phyloP scores from a whole-genome alignment of 257 asterid species.

The Solanum virginianum region DNA sequence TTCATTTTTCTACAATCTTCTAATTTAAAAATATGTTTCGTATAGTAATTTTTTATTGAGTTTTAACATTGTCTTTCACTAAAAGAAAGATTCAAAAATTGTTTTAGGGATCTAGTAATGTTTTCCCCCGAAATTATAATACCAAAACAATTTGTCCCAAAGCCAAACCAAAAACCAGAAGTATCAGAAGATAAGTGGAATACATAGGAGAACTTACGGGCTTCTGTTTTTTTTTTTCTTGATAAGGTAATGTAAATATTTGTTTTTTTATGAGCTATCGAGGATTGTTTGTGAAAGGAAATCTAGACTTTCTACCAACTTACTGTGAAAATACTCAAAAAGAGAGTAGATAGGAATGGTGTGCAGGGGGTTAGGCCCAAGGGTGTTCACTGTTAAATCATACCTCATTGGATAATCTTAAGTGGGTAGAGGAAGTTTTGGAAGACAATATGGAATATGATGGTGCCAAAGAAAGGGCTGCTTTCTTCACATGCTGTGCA shows the following conservation, averaged over 20 bases:
- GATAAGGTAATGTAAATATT: background rate
- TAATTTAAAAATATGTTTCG: background rate
- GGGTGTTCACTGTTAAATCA: background rate
- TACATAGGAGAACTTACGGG: background rate
- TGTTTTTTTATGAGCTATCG: background rate
- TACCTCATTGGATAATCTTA: background rate
- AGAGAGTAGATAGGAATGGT: background rate
- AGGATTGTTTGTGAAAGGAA: background rate
- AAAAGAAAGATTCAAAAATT: background rate
- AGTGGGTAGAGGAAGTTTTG: background rate
- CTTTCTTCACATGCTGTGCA: background rate
- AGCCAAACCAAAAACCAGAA: background rate
- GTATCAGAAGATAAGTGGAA: background rate
- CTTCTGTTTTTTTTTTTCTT: background rate
- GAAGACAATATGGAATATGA: background rate
- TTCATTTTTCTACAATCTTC: background rate
- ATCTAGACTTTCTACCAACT: background rate
- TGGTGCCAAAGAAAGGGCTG: background rate
- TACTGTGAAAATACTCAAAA: background rate
- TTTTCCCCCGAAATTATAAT: background rate
- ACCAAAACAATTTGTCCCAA: background rate
- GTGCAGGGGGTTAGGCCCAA: background rate
- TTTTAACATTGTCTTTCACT: background rate
- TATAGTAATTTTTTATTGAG: background rate
- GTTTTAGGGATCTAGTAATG: background rate